Evolutionary conservation across 2,329 filamentous ascomycete species (phyloP), one percentile per base, ranked within the genome.

Genomic region (Trichoderma endophyticum): DNA sequence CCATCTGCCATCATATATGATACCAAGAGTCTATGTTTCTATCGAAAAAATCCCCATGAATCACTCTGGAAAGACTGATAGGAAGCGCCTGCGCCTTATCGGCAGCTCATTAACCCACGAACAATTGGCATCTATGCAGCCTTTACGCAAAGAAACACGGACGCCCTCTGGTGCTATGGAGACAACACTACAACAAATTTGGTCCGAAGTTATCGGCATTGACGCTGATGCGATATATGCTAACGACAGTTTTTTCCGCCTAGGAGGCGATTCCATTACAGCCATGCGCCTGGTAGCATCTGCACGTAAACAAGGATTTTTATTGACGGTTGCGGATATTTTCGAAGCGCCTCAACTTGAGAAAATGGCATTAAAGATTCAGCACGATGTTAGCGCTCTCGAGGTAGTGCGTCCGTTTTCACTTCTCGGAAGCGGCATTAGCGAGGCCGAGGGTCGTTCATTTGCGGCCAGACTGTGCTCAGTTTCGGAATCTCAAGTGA

Each of bases 241-340:
- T 3, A 76, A 79, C 9, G 78, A 80, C 72, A 78, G 77, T 74
- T 84, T 84, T 73, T 77, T 84, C 62, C 75, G 76, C 21, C 74
- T 83, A 4, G 82, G 82, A 6, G 83, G 83, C 8, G 82, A 84
- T 66, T 84, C 82, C 8, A 82, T 84, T 28, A 75, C 74, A 0
- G 81, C 82, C 21, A 84, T 84, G 78, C 76, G 77, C 2, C 76
- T 83, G 32, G 79, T 80, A 6, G 83, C 85, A 18, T 71, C 76
- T 26, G 78, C 77, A 21, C 76, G 78, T 34, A 75, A 76, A 39
- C 74, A 73, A 2, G 76, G 76, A 28, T 67, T 0, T 67, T 73
- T 62, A 24, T 21, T 57, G 18, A 71, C 36, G 28, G 61, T 68
- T 28, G 62, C 69, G 6, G 24, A 65, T 60, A 28, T 68, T 14